Evolutionary conservation across 1,284 basidiomycete species (phyloP), one percentile per base, ranked within the genome.

Genomic region (Cutaneotrichosporon arboriforme): DNA sequence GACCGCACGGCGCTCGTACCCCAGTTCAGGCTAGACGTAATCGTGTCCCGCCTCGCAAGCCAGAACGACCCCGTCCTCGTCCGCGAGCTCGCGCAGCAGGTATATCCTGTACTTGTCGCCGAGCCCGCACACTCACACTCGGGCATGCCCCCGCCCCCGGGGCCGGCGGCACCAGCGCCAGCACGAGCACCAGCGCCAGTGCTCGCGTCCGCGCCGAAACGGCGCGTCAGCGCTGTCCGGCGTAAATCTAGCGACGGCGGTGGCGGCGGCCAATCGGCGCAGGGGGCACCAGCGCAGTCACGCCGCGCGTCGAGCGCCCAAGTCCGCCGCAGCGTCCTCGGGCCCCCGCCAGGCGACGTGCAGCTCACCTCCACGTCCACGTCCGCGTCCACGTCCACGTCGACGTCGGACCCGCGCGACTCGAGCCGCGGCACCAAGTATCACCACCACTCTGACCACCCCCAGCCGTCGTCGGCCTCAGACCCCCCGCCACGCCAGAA

Each of bases 31-130:
- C 77, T 96, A 39, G 79, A 85, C 51, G 83, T 83, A 18, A 84
- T 90, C 13, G 88, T 96, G 50, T 81, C 83, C 59, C 81, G 82
- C 57, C 77, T 94, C 49, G 88, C 87, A 64, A 80, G 83, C 59
- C 83, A 86, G 45, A 92, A 96, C 68, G 84, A 83, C 12, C 90
- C 92, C 0, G 86, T 96, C 18, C 80, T 97, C 18, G 90, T 94
- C n/a, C 80, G 88, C 55, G 88, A 94, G 73, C 55, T 75, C 33
- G 73, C 73, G 4, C 69, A 73, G 49, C 70, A 75, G 60, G 64
- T 73, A 4, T 54, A 64, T 51, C 60, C 69, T 21, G 38, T 59
- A 5, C 54, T 73, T 17, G 49, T 68, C 21, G 65, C 62, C 36
- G 66, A 31, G 67, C 15, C 56, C 31, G 40, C 26, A 15, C 17